Base-by-base conservation (phyloP, 768 basidiomycete genomes). In the Leccinum fibrillosum region DNA sequence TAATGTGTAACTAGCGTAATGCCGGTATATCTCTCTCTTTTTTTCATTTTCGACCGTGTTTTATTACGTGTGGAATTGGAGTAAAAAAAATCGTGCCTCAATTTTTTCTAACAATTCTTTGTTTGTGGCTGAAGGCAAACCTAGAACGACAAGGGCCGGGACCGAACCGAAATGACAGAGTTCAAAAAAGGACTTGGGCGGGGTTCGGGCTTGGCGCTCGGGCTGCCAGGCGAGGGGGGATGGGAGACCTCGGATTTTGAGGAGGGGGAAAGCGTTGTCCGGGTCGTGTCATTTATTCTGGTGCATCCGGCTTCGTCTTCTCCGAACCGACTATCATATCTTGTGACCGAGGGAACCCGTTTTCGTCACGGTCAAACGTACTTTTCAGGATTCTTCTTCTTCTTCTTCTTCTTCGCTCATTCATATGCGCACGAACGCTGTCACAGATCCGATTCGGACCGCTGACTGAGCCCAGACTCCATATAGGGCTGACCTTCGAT, bases 1-100 rank as follows among this genome's bases (percentile, higher is more conserved):
- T 70, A 72, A 72, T 68, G 52, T 67, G 69, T 70, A 72, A 42
- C 55, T 67, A 65, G 63, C 62, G 35, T 70, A 72, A 65, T 70
- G 34, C 67, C 44, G 53, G 53, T 55, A 52, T 66, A 39, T 49
- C 8, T 42, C 37, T 37, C 17, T 39, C 34, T n/a, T 17, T 37
- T 8, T 39, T 42, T 42, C 39, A 19, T 19, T 44, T 12, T 44
- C n/a, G 5, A 19, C 39, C 11, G 5, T 42, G 5, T 42, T 19
- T 44, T 37, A 12, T n/a, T 21, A n/a, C 28, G 8, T 17, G 37
- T 17, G 50, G 57, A 37, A 44, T 44, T 21, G 30, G 49, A 44
- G n/a, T 32, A 11, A 26, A 53, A 32, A 5, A 11, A 21, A 8
- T 13, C 39, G n/a, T 19, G 39, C 37, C 37, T 39, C 17, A 39